Base-by-base conservation (phyloP, 163 green algal species). In the Coccomyxa subellipsoidea region DNA sequence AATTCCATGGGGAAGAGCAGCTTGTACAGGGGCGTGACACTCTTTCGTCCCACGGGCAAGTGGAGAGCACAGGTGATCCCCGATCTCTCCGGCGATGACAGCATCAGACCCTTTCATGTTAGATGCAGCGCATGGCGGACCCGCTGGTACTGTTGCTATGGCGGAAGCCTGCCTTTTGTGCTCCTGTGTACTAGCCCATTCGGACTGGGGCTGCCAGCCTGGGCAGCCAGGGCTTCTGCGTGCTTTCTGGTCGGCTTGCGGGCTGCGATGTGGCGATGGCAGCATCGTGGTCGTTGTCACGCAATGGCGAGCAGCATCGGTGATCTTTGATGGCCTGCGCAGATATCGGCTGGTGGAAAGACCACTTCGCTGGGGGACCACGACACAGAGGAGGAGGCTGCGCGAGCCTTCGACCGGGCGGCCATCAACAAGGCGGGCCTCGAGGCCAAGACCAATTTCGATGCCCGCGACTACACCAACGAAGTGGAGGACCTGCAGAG, bases 331-430 rank as follows among this genome's bases (percentile, higher is more conserved):
- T 31, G 38, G 59, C 40, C 15, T 32, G 23, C 32, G 75, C 85
- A 92, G 88, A 92, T 92, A 32, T 89, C 83, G 27, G 85, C 84
- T 29, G 47, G 70, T 21, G 86, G 88, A 15, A 87, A 87, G 35
- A 92, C 88, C 23, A 89, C 85, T 23, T 85, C 71, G 15, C 84
- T 92, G 66, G 89, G 89, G 32, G 87, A 91, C 79, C 87, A 92
- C 40, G 87, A 89, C 73, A 91, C 84, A 25, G 87, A 92, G 81
- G 84, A 85, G 35, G 87, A 90, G 38, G 89, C 89, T 2, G 89
- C 89, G 29, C 78, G 82, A 27, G 85, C 89, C 0, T 92, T 91
- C 78, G 89, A 92, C 80, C 78, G 84, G 38, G 89, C 89, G 9
- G 82, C 80, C 29, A 89, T 92, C 69, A 88, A 90, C 83, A 88